Evolutionary conservation across 345 rosid genomes (phyloP).

Genomic region (Aquilaria sinensis): DNA sequence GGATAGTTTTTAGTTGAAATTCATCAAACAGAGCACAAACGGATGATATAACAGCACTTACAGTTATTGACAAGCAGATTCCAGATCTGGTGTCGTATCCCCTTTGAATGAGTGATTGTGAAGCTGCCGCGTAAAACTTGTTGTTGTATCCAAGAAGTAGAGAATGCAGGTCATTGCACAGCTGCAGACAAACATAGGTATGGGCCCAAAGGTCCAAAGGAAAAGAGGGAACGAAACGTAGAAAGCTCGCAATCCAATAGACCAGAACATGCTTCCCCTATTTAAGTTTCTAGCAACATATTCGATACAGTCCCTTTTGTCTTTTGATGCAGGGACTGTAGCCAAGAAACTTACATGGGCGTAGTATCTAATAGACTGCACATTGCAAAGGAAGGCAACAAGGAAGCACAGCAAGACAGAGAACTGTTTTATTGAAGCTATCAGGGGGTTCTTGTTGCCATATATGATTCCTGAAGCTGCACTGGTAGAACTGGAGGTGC

Average conservation of each 20-base stretch:
- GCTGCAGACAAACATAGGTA: constrained; percentile 83
- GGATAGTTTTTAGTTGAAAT: too few relatives aligned
- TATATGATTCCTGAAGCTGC: constrained; percentile 38
- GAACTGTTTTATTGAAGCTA: constrained; percentile 78
- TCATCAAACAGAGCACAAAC: too few relatives aligned
- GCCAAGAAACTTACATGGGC: constrained; percentile 82
- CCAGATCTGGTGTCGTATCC: constrained; percentile 29
- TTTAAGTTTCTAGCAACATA: constrained; percentile 78
- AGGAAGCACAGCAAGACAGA: constrained; percentile 79
- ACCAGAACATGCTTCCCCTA: constrained; percentile 90
- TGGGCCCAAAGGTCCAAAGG: constrained; percentile 88
- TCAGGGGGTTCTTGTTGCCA: constrained; percentile 48
- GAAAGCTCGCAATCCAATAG: constrained; percentile 81
- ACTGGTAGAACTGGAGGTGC: constrained; percentile 43
- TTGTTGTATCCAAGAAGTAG: constrained; percentile 84
- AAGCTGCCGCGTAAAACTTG: constrained; percentile 53
- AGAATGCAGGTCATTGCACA: constrained; percentile 51
- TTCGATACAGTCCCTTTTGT: constrained; percentile 46
- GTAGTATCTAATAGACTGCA: constrained; percentile 87
- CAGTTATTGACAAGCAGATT: constrained; percentile 23
- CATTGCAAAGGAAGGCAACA: constrained; percentile 83
- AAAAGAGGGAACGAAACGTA: constrained; percentile 86
- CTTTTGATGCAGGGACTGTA: constrained; percentile 58
- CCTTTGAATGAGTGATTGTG: constrained; percentile 46
- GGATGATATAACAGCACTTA: constrained; percentile 14